Evolutionary conservation across 352 stramenopile genomes (phyloP), one percentile per base, ranked within the genome.

Genomic region (Thalassiosira hispida): DNA sequence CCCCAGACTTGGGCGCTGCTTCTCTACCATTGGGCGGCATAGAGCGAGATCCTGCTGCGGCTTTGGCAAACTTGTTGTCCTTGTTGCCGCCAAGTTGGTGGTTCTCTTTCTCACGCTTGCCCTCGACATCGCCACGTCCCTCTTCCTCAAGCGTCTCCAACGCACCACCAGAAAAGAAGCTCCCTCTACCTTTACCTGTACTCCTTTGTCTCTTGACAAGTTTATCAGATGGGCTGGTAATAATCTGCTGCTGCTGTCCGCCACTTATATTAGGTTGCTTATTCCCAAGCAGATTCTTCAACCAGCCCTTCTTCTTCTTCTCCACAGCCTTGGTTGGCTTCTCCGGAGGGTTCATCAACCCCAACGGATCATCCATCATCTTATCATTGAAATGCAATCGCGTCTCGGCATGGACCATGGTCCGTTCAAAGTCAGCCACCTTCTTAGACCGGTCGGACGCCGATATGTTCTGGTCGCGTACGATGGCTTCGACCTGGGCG

Each of bases 401-500:
- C 18, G 51, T 20, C 25, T 72, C 61, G 8, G 51, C 38, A 11
- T 72, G 27, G 0, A 53, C 23, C 18, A 73, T n/a, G 12, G 55
- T 18, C 25, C 46, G 38, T 35, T 73, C 38, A 51, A 78, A 78
- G 9, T 70, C 29, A 0, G 5, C n/a, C 0, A 73, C 49, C 16
- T 60, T 55, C 9, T 51, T 46, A n/a, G n/a, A n/a, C n/a, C n/a
- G n/a, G n/a, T n/a, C n/a, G n/a, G n/a, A n/a, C n/a, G n/a, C n/a
- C n/a, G n/a, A n/a, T n/a, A n/a, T n/a, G n/a, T n/a, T n/a, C n/a
- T n/a, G n/a, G n/a, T n/a, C n/a, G n/a, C n/a, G n/a, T n/a, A 20
- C 35, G 18, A 79, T 67, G 27, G 47, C 42, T 42, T 67, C 38
- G 27, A 79, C 55, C 12, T 68, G 23, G 20, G 63, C 46, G 33